Evolutionary conservation across 495 filamentous ascomycete genomes (phyloP), one percentile per base, ranked within the genome.

Genomic region (Trichoderma erinaceum): DNA sequence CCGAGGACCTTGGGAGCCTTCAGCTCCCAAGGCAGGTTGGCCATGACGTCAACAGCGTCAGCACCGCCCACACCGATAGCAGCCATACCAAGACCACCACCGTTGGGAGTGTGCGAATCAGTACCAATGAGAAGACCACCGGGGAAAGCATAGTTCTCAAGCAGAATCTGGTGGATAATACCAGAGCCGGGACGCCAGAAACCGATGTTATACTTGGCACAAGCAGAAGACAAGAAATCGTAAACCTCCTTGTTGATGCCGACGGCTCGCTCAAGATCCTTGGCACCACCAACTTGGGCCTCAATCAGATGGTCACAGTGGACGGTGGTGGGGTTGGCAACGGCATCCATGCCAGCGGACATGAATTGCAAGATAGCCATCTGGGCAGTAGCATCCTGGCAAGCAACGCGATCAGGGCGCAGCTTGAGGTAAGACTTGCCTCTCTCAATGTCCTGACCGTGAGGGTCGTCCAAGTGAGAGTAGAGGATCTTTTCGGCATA

Each of bases 331-430:
- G 95, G 95, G 70, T 96, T 98, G 52, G 92, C 92, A 68, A 98
- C 96, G 46, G 89, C 89, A 69, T 91, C 89, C 89, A 99, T 92
- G 77, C 93, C 93, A 70, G 96, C 95, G 65, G 92, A 96, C 93
- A 99, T 99, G 85, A 99, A 99, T 84, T 99, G 95, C 64, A 99
- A 86, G 75, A 99, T 97, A 71, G 95, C 95, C 96, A 98, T 99
- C 87, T 99, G 95, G 69, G 95, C 95, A 35, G 96, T 99, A 73
- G 95, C 95, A 87, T 99, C 95, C 85, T 99, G 95, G 85, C 94
- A 97, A 82, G 96, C 96, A 73, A 99, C 96, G 80, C 95, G 91
- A 78, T 99, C 95, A 56, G 96, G 96, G 66, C 95, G 91, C 69
- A 99, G 88, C 81, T 91, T 96, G 68, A 99, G 89, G 84, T 99